These are phyloP conservation scores for Penicillium thymicola DNA, from an alignment of 2,329 filamentous ascomycete species.

Conservation along the genomic window DNA sequence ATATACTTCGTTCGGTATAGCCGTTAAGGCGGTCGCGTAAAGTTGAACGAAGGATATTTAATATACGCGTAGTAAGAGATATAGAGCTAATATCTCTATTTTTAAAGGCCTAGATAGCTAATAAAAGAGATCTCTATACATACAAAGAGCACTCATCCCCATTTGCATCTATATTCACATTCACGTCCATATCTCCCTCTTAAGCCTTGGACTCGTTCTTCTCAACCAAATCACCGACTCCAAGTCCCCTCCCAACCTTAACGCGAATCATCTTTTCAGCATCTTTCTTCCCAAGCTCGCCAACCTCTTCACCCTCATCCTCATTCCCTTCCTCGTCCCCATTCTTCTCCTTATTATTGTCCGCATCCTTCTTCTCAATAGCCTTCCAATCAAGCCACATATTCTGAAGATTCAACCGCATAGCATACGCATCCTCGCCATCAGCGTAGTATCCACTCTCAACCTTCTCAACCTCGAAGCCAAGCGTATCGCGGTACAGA, in stretches of 20 bases:
- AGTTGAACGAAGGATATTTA: too few relatives aligned
- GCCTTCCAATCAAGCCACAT: constrained; percentile 49
- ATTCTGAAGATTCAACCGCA: constrained; percentile 75
- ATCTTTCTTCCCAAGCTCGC: constrained; percentile 57
- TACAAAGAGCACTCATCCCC: background rate
- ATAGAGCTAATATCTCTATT: too few relatives aligned
- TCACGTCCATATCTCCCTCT: background rate
- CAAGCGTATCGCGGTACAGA: constrained; percentile 87
- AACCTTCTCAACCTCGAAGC: constrained; percentile 77
- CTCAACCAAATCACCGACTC: constrained; percentile 63
- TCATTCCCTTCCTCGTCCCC: constrained; percentile 30
- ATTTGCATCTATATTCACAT: background rate
- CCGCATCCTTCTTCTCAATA: constrained; percentile 40
- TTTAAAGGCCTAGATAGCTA: too few relatives aligned
- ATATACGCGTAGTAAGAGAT: too few relatives aligned
- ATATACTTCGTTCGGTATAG: too few relatives aligned
- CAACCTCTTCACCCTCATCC: constrained; percentile 70
- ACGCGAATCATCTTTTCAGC: constrained; percentile 72
- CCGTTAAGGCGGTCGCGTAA: too few relatives aligned
- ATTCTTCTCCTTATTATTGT: constrained; percentile 30
- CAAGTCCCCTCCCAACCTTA: constrained; percentile 75
- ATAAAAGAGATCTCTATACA: background rate
- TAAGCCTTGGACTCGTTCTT: constrained; percentile 38
- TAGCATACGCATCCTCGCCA: constrained; percentile 91
- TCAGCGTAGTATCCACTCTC: constrained; percentile 70